phyloP scores from a whole-genome alignment of 2,329 filamentous ascomycete genomes.

The Dactylella cylindrospora region DNA sequence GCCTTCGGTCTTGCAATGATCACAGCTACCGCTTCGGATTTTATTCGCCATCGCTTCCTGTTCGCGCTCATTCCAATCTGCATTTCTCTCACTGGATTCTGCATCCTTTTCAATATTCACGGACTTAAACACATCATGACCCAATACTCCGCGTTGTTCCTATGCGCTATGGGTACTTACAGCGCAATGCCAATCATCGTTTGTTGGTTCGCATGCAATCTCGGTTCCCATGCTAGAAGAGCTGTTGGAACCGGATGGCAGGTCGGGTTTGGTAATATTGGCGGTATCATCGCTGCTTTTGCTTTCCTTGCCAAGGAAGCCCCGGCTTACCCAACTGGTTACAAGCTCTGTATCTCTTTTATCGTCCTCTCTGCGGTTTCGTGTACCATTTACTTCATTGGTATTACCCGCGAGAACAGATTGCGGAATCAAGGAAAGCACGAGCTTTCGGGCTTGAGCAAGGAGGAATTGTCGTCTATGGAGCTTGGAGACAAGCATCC shows the following conservation, averaged over 20 bases:
- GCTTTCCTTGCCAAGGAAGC: constrained; percentile 67
- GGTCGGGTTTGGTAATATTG: constrained; percentile 75
- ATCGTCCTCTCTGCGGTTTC: constrained; percentile 66
- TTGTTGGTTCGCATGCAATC: constrained; percentile 81
- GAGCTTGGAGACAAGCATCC: constrained; percentile 63
- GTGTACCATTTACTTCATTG: constrained; percentile 63
- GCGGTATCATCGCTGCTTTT: constrained; percentile 76
- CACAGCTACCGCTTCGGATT: constrained; percentile 72
- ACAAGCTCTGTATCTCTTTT: constrained; percentile 75
- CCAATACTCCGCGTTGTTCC: constrained; percentile 78
- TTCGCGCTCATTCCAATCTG: constrained; percentile 71
- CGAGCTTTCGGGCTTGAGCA: constrained; percentile 58
- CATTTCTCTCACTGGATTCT: constrained; percentile 72
- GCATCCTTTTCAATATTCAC: constrained; percentile 71
- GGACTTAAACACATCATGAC: constrained; percentile 60
- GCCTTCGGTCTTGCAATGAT: constrained; percentile 79
- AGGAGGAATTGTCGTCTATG: constrained; percentile 61
- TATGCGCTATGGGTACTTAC: constrained; percentile 78
- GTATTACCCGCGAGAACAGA: constrained; percentile 64
- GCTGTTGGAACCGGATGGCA: constrained; percentile 74
- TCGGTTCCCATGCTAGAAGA: constrained; percentile 70
- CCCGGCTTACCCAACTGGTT: constrained; percentile 70
- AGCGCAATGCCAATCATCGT: constrained; percentile 85
- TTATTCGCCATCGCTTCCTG: constrained; percentile 68
- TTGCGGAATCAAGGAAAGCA: constrained; percentile 57